These are phyloP conservation scores for Trichocomaceae sp. DNA, from an alignment of 2,329 filamentous ascomycete species.

Conservation along the genomic window DNA sequence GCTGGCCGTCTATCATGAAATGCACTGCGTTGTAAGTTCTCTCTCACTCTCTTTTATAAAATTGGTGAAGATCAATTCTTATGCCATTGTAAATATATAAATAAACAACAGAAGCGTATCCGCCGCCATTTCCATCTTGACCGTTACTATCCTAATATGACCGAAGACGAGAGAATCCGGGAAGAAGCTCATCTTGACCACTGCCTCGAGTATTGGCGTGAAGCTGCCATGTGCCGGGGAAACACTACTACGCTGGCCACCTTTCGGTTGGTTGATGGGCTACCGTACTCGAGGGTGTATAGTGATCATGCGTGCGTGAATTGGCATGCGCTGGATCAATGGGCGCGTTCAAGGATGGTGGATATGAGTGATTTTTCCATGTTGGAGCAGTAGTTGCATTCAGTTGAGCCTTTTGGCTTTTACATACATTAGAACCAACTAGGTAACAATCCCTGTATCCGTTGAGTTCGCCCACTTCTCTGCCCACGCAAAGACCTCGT, in stretches of 20 bases:
- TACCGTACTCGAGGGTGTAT: not conserved
- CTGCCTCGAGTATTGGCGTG: conserved; percentile 14
- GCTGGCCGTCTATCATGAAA: conserved; percentile 10
- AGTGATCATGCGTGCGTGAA: not conserved
- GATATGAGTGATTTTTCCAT: not conserved
- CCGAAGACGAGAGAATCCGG: not conserved
- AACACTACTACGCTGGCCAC: not conserved
- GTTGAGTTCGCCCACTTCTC: not conserved
- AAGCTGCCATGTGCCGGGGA: conserved; percentile 10
- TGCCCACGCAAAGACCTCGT: not conserved
- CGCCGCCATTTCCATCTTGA: not conserved
- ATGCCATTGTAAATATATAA: not conserved
- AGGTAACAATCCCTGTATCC: not conserved
- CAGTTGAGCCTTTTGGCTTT: too few species aligned
- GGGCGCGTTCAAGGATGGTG: not conserved
- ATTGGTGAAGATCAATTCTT: too few species aligned
- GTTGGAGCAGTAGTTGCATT: not conserved
- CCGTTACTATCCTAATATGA: not conserved
- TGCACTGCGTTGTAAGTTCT: conserved; percentile 5
- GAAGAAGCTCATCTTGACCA: conserved; percentile 5
- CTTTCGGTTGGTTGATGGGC: not conserved
- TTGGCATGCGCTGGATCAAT: not conserved
- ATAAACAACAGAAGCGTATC: not conserved
- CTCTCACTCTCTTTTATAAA: too few species aligned
- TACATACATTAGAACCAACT: not conserved